A percentile compares a stretch with the other conserved stretches of the same genome.
phyloP scores from a whole-genome alignment of 176 grass and related monocot species.

The Saccharum spontaneum region DNA sequence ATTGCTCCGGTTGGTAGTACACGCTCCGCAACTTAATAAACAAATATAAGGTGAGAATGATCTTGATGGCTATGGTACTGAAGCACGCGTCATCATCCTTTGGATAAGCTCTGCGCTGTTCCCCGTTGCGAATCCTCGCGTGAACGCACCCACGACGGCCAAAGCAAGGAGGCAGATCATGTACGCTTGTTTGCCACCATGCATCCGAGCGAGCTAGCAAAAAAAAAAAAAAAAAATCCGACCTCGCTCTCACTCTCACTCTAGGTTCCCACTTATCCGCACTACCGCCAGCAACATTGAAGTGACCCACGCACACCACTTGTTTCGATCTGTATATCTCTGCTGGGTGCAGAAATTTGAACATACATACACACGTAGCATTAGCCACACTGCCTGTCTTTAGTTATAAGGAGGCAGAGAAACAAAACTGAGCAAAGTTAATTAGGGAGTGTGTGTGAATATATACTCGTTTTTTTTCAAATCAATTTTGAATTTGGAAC shows the following conservation, averaged over 20 bases:
- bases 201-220: not conserved
- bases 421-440: not conserved
- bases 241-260: not conserved
- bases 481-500: too few relatives aligned
- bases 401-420: not conserved
- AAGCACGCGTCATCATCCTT: not conserved
- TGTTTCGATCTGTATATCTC: not conserved
- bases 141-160: conserved; percentile 26
- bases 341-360: not conserved
- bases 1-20: too few relatives aligned
- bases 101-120: conserved; percentile 21
- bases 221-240: not conserved
- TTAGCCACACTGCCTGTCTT: not conserved
- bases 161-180: conserved; percentile 31
- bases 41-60: too few relatives aligned
- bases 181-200: conserved; percentile 36
- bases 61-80: not conserved
- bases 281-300: not conserved
- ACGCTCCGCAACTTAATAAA: too few relatives aligned
- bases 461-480: not conserved
- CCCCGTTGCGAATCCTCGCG: conserved; percentile 32
- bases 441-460: not conserved
- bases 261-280: conserved; percentile 22
- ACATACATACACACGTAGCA: too few relatives aligned
- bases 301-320: conserved; percentile 3